A percentile compares a stretch with the other conserved stretches of the same genome.
These are phyloP conservation scores for Colletotrichum eleusines DNA, from an alignment of 2,329 filamentous ascomycete species.

Conservation along the genomic window DNA sequence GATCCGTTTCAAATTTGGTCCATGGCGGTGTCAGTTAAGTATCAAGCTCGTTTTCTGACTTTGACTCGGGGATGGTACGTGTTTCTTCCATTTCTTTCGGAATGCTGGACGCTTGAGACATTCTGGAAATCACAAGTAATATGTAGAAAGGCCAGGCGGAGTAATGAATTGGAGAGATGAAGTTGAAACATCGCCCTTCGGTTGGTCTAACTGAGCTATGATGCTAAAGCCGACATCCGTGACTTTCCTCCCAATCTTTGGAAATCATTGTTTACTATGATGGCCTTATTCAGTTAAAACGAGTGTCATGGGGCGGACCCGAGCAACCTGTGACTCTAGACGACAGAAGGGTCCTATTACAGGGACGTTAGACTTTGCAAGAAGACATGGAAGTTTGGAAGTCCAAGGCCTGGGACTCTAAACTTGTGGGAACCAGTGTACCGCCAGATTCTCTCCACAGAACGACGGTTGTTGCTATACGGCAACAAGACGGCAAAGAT, in stretches of 20 bases:
- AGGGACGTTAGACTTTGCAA: no score
- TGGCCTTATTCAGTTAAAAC: conserved; percentile 55
- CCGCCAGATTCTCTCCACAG: neutral
- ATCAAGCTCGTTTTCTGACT: neutral
- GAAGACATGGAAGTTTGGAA: no score
- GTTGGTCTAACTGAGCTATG: neutral
- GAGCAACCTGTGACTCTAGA: no score
- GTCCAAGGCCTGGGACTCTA: no score
- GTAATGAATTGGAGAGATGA: neutral
- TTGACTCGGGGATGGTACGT: neutral
- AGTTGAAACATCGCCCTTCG: neutral
- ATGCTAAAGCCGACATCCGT: neutral
- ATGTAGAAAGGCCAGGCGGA: neutral
- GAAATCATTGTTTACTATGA: neutral
- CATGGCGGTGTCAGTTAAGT: neutral
- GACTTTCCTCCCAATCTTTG: no score
- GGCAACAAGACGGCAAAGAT: neutral
- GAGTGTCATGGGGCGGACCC: no score
- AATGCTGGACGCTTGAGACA: neutral
- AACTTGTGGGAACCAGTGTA: neutral
- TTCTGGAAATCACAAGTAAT: neutral
- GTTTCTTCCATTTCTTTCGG: neutral
- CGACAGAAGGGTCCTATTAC: no score
- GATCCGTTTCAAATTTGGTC: neutral
- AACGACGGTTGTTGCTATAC: neutral